Base-by-base conservation (phyloP, 371 early-diverging fungal species). In the Apophysomyces sp. region DNA sequence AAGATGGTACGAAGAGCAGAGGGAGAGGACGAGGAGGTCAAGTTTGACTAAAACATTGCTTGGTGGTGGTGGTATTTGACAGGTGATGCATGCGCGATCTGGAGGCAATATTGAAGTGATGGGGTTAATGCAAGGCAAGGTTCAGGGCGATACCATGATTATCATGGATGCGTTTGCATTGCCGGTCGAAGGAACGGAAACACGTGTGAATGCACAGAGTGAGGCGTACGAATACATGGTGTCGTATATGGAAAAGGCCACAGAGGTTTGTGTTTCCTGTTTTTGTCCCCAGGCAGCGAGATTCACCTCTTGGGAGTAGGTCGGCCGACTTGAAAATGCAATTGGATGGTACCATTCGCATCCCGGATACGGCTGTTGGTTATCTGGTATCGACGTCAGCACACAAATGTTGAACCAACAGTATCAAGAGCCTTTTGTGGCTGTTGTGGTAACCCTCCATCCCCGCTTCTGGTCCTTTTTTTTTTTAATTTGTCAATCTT, bases 271-370 rank as follows among this genome's bases (percentile, higher is more conserved):
- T n/a, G n/a, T n/a, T n/a, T 63, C 13, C 28, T 18, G 5, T 49
- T 18, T 49, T 49, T 8, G 5, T 49, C n/a, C 8, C 7, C n/a
- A 12, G 34, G 34, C 12, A 32, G 34, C 32, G 36, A 29, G 18
- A 30, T n/a, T n/a, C n/a, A n/a, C n/a, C n/a, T n/a, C n/a, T n/a
- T n/a, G n/a, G n/a, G n/a, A n/a, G n/a, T 72, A 92, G 89, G 91
- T 94, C n/a, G 97, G 96, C 5, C 85, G 97, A 32, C 69, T 91
- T 5, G 99, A 98, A 68, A 94, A 97, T 70, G 94, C 87, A 3
- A 86, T 98, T 68, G 99, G 99, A 2, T 98, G 99, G 99, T 98
- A 98, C 81, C 99, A 98, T 72, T 91, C 92, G 39, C 99, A 98
- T 79, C 99, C 99, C 16, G 99, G 99, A 13, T 98, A 98, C 69